Percentiles rank a stretch among this genome's conserved stretches.
phyloP scores from a whole-genome alignment of 805 yeast species.

The Candida taoyuanica region DNA sequence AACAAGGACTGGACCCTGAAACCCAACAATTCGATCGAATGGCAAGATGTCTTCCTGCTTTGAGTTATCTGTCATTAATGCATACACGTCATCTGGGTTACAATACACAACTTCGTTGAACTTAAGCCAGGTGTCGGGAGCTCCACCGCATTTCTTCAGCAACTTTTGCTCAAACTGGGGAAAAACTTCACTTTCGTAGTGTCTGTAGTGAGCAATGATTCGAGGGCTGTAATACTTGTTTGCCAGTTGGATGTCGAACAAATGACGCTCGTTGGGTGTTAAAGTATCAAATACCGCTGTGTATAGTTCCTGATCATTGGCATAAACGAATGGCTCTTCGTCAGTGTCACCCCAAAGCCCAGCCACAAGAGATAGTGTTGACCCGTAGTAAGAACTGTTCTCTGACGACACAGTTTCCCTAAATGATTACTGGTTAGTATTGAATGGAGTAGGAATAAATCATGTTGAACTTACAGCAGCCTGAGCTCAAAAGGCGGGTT shows the following conservation, averaged over 20 bases:
- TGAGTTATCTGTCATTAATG: constrained; percentile 52
- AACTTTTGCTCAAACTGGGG: constrained; percentile 25
- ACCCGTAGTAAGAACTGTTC: constrained; percentile 18
- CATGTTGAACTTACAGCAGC: constrained; percentile 21
- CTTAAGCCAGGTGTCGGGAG: constrained; percentile 43
- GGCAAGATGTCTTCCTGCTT: constrained; percentile 28
- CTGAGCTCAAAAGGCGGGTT: constrained; percentile 26
- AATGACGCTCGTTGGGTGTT: constrained; percentile 17
- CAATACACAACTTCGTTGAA: constrained; percentile 55
- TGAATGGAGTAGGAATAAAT: not conserved
- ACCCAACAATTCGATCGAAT: constrained; percentile 66
- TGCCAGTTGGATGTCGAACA: constrained; percentile 26
- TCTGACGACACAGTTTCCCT: constrained; percentile 27
- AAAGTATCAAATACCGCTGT: constrained; percentile 14
- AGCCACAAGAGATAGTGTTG: constrained; percentile 10
- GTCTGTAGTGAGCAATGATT: constrained; percentile 57
- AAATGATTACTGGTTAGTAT: constrained; percentile 8
- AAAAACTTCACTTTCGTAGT: constrained; percentile 37
- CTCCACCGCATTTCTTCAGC: constrained; percentile 19
- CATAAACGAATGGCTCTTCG: constrained; percentile 3
- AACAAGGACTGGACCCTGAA: constrained; percentile 45
- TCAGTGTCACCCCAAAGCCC: constrained; percentile 12
- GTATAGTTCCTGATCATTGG: constrained; percentile 20
- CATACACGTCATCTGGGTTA: constrained; percentile 69
- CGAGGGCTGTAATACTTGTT: constrained; percentile 51